Conservation (phyloP, 257 asterid genomes). For the Lithospermum erythrorhizon region DNA sequence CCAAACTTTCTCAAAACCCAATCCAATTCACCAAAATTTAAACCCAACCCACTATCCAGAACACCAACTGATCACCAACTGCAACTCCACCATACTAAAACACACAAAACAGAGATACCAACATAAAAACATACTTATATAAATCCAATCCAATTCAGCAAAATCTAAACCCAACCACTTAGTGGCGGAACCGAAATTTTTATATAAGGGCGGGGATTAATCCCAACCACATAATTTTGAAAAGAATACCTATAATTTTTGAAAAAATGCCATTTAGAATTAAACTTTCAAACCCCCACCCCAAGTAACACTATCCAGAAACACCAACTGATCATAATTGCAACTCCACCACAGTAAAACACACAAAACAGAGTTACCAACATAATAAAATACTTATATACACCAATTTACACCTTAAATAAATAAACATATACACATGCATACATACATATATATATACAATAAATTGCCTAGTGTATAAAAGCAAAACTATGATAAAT, state of each 20-base stretch:
- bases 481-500: no score
- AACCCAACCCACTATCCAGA: background rate
- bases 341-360: conserved; percentile 2
- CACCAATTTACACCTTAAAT: conserved; percentile 1
- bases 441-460: conserved; percentile 11
- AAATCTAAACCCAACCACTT: no score
- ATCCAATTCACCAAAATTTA: background rate
- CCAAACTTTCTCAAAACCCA: background rate
- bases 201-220: no score
- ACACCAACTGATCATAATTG: background rate
- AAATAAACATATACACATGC: conserved; percentile 1
- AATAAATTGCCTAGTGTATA: conserved; percentile 4
- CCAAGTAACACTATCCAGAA: background rate
- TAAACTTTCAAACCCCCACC: no score
- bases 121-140: no score
- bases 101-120: background rate
- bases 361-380: background rate
- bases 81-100: background rate
- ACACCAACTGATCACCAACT: conserved; percentile 1
- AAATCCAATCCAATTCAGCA: no score
- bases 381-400: background rate
- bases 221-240: no score
- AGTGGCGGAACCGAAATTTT: no score
- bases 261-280: no score
- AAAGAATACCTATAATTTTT: no score